Percentiles rank a stretch among this genome's conserved stretches.
Conservation (phyloP, 306 rosid genomes). For the Rosa multiflora region DNA sequence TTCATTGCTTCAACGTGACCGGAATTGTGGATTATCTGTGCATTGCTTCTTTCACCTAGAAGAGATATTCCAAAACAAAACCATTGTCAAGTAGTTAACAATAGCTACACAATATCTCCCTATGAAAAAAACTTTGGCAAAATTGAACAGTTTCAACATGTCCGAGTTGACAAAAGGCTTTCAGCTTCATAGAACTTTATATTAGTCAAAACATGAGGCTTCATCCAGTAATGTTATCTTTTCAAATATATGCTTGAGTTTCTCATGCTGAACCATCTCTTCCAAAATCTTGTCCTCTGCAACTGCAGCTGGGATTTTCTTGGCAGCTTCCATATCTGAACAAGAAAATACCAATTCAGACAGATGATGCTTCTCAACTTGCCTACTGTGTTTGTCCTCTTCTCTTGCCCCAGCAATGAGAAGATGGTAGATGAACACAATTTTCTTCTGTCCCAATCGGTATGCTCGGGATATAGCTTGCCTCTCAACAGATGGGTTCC, state of each 20-base stretch:
- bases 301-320: slow-evolving; percentile 16
- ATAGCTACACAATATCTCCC: not conserved
- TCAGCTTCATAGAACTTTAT: not conserved
- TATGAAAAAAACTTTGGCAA: not conserved
- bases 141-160: not conserved
- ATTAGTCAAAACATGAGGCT: not conserved
- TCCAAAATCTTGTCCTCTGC: slow-evolving; percentile 50
- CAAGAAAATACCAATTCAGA: slow-evolving; percentile 50
- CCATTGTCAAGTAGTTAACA: not conserved
- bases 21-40: not conserved
- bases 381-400: slow-evolving; percentile 38
- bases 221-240: slow-evolving; percentile 30
- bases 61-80: not conserved
- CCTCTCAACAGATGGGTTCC: slow-evolving; percentile 73
- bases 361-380: slow-evolving; percentile 46
- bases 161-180: not conserved
- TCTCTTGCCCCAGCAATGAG: slow-evolving; percentile 51
- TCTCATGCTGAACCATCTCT: slow-evolving; percentile 39
- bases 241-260: slow-evolving; percentile 35
- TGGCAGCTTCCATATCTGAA: slow-evolving; percentile 7
- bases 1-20: not conserved
- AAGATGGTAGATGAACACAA: slow-evolving; percentile 53
- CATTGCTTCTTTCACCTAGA: not conserved
- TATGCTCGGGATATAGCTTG: slow-evolving; percentile 68
- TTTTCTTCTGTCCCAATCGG: slow-evolving; percentile 55